Evolutionary conservation across 768 basidiomycete genomes (phyloP).

Genomic region (Boletus coccyginus): DNA sequence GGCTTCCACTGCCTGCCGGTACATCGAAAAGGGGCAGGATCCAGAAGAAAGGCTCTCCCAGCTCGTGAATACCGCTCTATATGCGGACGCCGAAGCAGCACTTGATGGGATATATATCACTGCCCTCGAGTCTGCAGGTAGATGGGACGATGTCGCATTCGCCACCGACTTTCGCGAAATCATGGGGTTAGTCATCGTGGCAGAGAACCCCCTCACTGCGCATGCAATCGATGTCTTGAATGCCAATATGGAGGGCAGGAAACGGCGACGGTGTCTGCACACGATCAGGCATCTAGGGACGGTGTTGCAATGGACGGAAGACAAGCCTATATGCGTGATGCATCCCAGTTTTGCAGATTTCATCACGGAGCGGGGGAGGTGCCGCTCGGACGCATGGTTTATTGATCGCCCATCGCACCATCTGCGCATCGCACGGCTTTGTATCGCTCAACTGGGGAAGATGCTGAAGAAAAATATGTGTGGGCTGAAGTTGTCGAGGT

Average conservation of each 20-base stretch:
- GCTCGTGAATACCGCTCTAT: slow-evolving; percentile 20
- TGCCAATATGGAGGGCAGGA: slow-evolving; percentile 5
- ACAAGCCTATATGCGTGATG: slow-evolving; percentile 28
- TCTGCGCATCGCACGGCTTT: slow-evolving; percentile 23
- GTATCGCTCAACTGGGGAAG: slow-evolving; percentile 16
- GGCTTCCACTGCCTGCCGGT: slow-evolving; percentile 33
- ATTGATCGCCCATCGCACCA: slow-evolving; percentile 25
- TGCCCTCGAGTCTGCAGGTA: slow-evolving; percentile 30
- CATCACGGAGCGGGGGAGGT: slow-evolving; percentile 29
- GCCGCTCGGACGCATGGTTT: slow-evolving; percentile 27
- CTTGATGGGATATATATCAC: slow-evolving; percentile 30
- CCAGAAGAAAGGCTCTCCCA: slow-evolving; percentile 29
- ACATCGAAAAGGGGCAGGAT: slow-evolving; percentile 30
- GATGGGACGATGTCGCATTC: slow-evolving; percentile 30
- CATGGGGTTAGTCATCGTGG: slow-evolving; percentile 30
- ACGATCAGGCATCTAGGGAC: slow-evolving; percentile 27
- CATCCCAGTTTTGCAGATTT: slow-evolving; percentile 37
- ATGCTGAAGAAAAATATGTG: slow-evolving; percentile 27
- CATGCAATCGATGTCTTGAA: slow-evolving; percentile 28
- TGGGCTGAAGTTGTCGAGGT: slow-evolving; percentile 19
- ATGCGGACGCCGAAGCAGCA: slow-evolving; percentile 26
- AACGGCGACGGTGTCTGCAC: slow-evolving; percentile 28
- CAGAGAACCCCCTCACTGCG: slow-evolving; percentile 26
- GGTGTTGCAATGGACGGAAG: slow-evolving; percentile 27
- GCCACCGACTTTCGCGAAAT: slow-evolving; percentile 32